Evolutionary conservation across 2,329 filamentous ascomycete genomes (phyloP), one percentile per base, ranked within the genome.

Genomic region (Sclerotiophoma versabilis): DNA sequence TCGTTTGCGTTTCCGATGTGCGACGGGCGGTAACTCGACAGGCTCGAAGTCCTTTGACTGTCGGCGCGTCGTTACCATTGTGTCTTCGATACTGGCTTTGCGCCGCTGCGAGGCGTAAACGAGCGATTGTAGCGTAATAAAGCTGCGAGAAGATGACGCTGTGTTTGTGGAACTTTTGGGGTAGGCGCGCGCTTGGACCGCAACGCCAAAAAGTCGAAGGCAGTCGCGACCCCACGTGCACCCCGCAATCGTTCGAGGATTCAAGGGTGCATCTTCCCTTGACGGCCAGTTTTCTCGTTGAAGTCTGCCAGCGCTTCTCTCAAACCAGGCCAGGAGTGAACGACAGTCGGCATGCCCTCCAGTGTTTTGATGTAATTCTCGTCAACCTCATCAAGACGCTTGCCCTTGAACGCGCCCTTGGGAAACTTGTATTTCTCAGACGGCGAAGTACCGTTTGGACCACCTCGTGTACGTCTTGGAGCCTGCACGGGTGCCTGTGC

Each of bases 311-410:
- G 12, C n/a, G 63, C 63, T 14, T 55, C 55, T 12, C 38, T 62
- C 23, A 68, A 44, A 0, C 65, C 63, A 23, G 53, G 56, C 65
- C 65, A 68, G 1, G 55, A 58, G 9, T 66, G 34, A 14, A 62
- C 30, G 1, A 62, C 48, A 19, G 54, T 32, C 2, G 57, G 46
- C 57, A 63, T 66, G 41, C 59, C 56, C 39, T 66, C 62, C 9
- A 68, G 41, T 2, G 62, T 62, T 15, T 57, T 51, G 9, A 68
- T 41, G 17, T 68, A 68, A 19, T 61, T 58, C 37, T 65, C 59
- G 6, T 54, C 51, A 1, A 67, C 64, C 14, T 67, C 52, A 14
- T 58, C 49, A 2, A 65, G 52, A 23, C 49, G 56, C 34, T 58
- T 58, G 17, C 53, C 54, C 23, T 52, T 46, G 38, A 52, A 56